phyloP scores from a whole-genome alignment of 2,329 filamentous ascomycete species.

The Keithomyces neogunnii region DNA sequence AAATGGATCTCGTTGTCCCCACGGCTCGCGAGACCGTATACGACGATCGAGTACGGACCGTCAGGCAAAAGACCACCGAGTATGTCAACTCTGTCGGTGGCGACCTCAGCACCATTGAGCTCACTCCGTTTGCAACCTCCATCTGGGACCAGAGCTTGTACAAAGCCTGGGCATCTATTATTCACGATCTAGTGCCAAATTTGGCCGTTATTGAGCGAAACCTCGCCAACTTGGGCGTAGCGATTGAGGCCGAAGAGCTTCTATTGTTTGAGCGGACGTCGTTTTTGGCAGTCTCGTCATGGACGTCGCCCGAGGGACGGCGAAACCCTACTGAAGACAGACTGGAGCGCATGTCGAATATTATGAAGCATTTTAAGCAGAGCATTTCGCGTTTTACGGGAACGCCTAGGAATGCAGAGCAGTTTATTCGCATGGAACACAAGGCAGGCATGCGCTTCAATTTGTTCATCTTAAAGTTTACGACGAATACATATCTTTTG shows the following conservation, averaged over 20 bases:
- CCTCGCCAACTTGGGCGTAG: slow-evolving; percentile 69
- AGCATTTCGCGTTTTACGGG: slow-evolving; percentile 66
- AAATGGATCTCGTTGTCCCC: slow-evolving; percentile 91
- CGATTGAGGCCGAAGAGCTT: slow-evolving; percentile 88
- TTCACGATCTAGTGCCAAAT: slow-evolving; percentile 96
- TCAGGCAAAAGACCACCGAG: slow-evolving; percentile 63
- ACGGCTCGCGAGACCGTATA: slow-evolving; percentile 74
- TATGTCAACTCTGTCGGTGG: slow-evolving; percentile 31
- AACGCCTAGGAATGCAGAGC: slow-evolving; percentile 71
- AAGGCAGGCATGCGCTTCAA: slow-evolving; percentile 73
- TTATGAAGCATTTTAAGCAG: slow-evolving; percentile 98
- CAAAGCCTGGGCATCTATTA: slow-evolving; percentile 97
- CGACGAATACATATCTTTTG: slow-evolving; percentile 94
- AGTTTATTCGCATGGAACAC: slow-evolving; percentile 74
- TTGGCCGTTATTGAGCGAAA: slow-evolving; percentile 80
- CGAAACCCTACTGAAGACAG: slow-evolving; percentile 86
- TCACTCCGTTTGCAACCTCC: slow-evolving; percentile 87
- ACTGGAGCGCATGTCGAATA: slow-evolving; percentile 89
- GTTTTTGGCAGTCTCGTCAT: slow-evolving; percentile 91
- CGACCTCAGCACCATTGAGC: slow-evolving; percentile 32
- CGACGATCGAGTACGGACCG: slow-evolving; percentile 70
- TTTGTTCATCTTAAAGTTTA: slow-evolving; percentile 91
- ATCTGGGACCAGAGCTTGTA: slow-evolving; percentile 99
- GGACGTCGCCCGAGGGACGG: slow-evolving; percentile 66
- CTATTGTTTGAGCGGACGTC: slow-evolving; percentile 93